A percentile compares a stretch with the other conserved stretches of the same genome.
Conservation (phyloP, 306 rosid genomes). For the Ormosia emarginata region DNA sequence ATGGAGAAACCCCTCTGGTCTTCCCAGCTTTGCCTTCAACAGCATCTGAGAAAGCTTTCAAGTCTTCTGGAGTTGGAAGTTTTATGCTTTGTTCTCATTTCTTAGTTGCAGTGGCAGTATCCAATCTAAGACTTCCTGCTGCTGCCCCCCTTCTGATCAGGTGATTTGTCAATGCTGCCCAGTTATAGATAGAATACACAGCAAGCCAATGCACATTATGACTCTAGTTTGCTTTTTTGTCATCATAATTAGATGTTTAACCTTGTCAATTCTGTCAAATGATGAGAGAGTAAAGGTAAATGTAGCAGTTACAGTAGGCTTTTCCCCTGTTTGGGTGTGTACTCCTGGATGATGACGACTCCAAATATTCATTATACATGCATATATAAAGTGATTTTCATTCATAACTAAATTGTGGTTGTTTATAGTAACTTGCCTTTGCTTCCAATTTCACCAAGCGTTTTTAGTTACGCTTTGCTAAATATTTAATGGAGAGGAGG, state of each 20-base stretch:
- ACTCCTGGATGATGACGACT: slow-evolving; percentile 14
- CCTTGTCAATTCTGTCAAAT: background rate
- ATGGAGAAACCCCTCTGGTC: background rate
- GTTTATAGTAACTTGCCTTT: background rate
- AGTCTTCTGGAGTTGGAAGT: slow-evolving; percentile 21
- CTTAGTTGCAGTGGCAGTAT: slow-evolving; percentile 20
- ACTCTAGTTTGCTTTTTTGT: background rate
- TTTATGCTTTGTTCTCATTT: slow-evolving; percentile 12
- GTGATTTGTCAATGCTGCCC: background rate
- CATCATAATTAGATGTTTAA: slow-evolving; percentile 9
- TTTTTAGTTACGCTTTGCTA: background rate
- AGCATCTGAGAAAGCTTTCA: background rate
- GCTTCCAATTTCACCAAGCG: background rate
- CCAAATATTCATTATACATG: slow-evolving; percentile 25
- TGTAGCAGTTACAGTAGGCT: background rate
- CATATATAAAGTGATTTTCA: slow-evolving; percentile 21
- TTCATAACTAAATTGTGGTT: background rate
- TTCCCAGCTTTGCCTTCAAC: slow-evolving; percentile 11
- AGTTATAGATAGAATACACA: slow-evolving; percentile 13
- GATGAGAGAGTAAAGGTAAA: slow-evolving; percentile 16
- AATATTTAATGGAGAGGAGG: background rate
- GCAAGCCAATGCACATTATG: slow-evolving; percentile 21
- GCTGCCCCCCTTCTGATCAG: background rate
- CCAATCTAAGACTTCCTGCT: slow-evolving; percentile 4
- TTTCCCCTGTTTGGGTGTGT: slow-evolving; percentile 27